phyloP scores from a whole-genome alignment of 1,139 yeast genomes.

The Debaryomyces robertsiae region DNA sequence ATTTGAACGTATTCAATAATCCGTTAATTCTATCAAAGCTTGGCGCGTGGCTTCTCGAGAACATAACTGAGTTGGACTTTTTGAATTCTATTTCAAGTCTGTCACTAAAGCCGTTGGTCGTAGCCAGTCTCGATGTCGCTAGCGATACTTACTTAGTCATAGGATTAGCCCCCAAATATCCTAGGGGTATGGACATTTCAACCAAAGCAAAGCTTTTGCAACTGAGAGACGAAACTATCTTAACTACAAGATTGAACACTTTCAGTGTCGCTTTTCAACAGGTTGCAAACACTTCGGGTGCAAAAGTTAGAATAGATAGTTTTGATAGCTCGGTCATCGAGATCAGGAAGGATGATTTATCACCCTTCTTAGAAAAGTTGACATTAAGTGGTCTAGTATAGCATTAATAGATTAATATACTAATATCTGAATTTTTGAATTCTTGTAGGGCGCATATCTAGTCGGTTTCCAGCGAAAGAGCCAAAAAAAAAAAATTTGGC shows the following conservation, averaged over 20 bases:
- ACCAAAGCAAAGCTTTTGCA: constrained; percentile 43
- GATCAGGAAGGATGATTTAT: constrained; percentile 80
- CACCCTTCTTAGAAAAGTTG: constrained; percentile 82
- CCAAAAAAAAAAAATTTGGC: constrained; percentile 31
- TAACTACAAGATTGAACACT: constrained; percentile 60
- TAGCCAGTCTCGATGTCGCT: constrained; percentile 77
- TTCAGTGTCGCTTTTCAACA: constrained; percentile 91
- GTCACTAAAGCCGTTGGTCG: constrained; percentile 75
- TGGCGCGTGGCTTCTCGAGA: constrained; percentile 90
- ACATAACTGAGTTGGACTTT: constrained; percentile 77
- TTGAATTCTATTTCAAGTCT: constrained; percentile 37
- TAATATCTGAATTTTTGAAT: neutral
- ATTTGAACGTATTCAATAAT: constrained; percentile 72
- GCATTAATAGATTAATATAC: constrained; percentile 10
- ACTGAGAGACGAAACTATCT: constrained; percentile 19
- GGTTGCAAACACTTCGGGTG: constrained; percentile 79
- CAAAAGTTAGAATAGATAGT: constrained; percentile 88
- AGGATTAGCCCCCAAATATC: constrained; percentile 84
- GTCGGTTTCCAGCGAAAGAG: too few relatives aligned
- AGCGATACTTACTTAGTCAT: constrained; percentile 85
- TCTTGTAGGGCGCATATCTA: too few relatives aligned
- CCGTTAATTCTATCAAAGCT: constrained; percentile 83
- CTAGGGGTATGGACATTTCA: constrained; percentile 57
- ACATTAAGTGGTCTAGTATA: constrained; percentile 46
- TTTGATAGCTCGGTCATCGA: constrained; percentile 94